Conservation (phyloP, 202 grass and related monocot species). For the Panicum virgatum region DNA sequence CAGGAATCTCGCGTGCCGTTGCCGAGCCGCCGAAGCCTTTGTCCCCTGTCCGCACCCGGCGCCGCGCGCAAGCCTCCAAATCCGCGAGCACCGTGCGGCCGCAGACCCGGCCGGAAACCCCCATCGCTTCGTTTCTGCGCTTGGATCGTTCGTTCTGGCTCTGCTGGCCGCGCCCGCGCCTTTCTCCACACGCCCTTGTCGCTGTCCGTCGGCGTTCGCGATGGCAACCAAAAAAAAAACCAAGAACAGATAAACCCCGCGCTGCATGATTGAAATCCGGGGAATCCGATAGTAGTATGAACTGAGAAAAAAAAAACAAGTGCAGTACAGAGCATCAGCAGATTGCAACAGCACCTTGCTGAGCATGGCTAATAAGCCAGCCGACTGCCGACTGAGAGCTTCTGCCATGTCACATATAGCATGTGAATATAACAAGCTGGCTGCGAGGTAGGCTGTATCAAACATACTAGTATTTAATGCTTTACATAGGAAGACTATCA, state of each 20-base stretch:
- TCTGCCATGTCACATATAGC: too few species aligned
- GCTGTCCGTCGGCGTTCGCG: slow-evolving; percentile 5
- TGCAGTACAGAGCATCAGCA: not conserved
- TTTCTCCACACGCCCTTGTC: not conserved
- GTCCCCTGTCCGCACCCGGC: not conserved
- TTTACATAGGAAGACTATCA: too few species aligned
- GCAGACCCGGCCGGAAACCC: not conserved
- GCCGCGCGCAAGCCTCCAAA: not conserved
- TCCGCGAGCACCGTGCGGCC: not conserved
- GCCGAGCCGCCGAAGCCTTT: not conserved
- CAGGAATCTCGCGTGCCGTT: slow-evolving; percentile 12
- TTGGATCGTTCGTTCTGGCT: not conserved
- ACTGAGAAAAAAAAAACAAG: not conserved
- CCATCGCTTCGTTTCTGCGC: not conserved
- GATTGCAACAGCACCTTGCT: not conserved
- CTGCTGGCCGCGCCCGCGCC: too few species aligned
- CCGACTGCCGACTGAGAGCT: too few species aligned
- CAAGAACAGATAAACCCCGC: not conserved
- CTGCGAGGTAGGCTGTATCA: too few species aligned
- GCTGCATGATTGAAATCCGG: not conserved
- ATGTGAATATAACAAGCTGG: too few species aligned
- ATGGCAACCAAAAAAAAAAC: slow-evolving; percentile 2
- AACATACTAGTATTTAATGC: too few species aligned
- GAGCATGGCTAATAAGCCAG: too few species aligned
- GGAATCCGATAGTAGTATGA: not conserved